Conservation (phyloP, 164 flowering plant genomes). For the Nymphaea colorata region DNA sequence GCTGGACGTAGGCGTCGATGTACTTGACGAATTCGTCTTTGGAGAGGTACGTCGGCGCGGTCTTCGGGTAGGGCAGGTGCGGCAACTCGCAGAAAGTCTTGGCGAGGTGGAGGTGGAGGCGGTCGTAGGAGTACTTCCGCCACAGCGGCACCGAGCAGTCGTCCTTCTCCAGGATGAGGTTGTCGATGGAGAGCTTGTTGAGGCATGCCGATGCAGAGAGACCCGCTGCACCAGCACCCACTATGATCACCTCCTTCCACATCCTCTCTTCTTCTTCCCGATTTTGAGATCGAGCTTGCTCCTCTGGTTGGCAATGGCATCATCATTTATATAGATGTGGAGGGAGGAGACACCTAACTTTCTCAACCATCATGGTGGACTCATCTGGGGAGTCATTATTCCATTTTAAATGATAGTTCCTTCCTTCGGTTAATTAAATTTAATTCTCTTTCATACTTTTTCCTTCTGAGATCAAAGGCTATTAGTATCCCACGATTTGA, state of each 20-base stretch:
- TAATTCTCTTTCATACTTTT: too few relatives aligned
- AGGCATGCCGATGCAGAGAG: constrained; percentile 3
- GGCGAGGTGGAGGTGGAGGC: constrained; percentile 1
- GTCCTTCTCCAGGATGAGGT: constrained; percentile 1
- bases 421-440: too few relatives aligned
- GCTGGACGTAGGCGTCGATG: background rate
- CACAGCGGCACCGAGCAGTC: constrained; percentile 3
- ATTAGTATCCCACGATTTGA: too few relatives aligned
- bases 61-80: background rate
- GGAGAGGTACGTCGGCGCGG: background rate
- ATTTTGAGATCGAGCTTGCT: too few relatives aligned
- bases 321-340: too few relatives aligned
- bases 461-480: too few relatives aligned
- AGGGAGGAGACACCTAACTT: too few relatives aligned
- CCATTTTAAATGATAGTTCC: too few relatives aligned
- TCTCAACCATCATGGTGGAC: too few relatives aligned
- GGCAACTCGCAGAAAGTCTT: constrained; percentile 3
- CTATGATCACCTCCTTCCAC: background rate
- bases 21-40: constrained; percentile 1
- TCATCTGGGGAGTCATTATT: too few relatives aligned
- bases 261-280: background rate
- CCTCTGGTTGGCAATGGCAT: too few relatives aligned
- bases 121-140: constrained; percentile 1
- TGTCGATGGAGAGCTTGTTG: background rate
- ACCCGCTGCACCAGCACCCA: constrained; percentile 6